A percentile compares a stretch with the other conserved stretches of the same genome.
phyloP scores from a whole-genome alignment of 139 green algal species.

The Tetratostichococcus sp. region DNA sequence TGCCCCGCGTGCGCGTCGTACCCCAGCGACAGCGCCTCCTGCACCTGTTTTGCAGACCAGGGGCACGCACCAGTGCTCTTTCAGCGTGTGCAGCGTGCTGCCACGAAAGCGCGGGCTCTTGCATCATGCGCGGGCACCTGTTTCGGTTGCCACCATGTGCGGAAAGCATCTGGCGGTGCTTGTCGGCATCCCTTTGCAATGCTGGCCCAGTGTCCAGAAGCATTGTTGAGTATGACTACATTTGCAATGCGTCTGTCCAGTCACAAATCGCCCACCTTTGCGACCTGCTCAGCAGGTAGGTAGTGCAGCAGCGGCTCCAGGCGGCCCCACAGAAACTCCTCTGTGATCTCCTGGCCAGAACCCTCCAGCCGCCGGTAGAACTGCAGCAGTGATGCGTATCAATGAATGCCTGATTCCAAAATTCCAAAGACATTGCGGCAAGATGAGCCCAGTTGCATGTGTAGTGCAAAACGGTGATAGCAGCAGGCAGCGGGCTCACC shows the following conservation, averaged over 20 bases:
- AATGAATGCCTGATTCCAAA: no score
- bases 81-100: no score
- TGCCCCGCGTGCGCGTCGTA: conserved; percentile 74
- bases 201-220: no score
- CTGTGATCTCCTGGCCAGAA: conserved; percentile 30
- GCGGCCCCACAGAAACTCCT: conserved; percentile 56
- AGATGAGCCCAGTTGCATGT: neutral
- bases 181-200: no score
- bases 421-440: neutral
- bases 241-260: no score
- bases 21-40: conserved; percentile 59
- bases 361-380: conserved; percentile 47
- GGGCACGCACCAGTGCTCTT: neutral
- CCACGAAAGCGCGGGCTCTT: no score
- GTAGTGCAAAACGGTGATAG: neutral
- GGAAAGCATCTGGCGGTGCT: no score
- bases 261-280: no score
- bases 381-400: conserved; percentile 15
- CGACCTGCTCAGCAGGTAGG: conserved; percentile 34
- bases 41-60: conserved; percentile 15
- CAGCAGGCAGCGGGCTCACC: conserved; percentile 3
- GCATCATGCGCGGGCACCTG: no score
- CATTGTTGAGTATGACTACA: no score
- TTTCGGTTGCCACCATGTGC: neutral
- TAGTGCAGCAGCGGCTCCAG: conserved; percentile 53